Evolutionary conservation across 768 basidiomycete species (phyloP).

Genomic region (Asterophora parasitica): DNA sequence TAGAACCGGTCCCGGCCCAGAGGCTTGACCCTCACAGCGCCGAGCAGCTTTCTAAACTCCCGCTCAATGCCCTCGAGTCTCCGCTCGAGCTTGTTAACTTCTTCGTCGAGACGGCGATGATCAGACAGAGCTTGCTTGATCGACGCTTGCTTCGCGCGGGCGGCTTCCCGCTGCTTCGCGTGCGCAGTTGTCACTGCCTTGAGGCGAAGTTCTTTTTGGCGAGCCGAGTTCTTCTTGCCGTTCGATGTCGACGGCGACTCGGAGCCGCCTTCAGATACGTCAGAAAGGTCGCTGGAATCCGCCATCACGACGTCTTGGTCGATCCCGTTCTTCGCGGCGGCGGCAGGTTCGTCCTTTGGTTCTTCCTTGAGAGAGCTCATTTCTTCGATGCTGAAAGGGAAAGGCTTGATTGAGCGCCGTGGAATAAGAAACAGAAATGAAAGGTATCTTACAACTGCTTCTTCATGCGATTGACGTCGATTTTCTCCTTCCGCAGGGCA

Average conservation of each 20-base stretch:
- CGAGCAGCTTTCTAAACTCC: conserved; percentile 87
- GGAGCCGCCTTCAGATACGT: conserved; percentile 61
- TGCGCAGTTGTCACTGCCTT: conserved; percentile 55
- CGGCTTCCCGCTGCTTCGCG: conserved; percentile 78
- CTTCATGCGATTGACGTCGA: conserved; percentile 87
- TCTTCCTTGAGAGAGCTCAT: conserved; percentile 64
- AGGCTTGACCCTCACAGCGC: conserved; percentile 81
- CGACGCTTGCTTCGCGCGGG: conserved; percentile 71
- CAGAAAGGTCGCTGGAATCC: conserved; percentile 71
- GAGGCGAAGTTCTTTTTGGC: conserved; percentile 48
- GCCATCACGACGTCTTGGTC: conserved; percentile 59
- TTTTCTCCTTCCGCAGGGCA: conserved; percentile 90
- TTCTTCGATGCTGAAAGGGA: conserved; percentile 55
- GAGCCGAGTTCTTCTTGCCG: conserved; percentile 39
- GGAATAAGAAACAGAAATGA: neutral
- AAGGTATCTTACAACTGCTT: conserved; percentile 71
- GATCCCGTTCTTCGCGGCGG: conserved; percentile 38
- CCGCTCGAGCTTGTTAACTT: conserved; percentile 77
- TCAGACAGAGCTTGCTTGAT: conserved; percentile 80
- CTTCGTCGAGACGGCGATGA: conserved; percentile 81
- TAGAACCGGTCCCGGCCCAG: conserved; percentile 91
- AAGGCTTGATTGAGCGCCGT: conserved; percentile 10
- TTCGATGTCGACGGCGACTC: conserved; percentile 54
- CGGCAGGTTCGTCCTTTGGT: conserved; percentile 42
- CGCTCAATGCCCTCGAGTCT: conserved; percentile 85